A percentile compares a stretch with the other conserved stretches of the same genome.
phyloP scores from a whole-genome alignment of 2,329 filamentous ascomycete species.

The Laburnicola sp. region DNA sequence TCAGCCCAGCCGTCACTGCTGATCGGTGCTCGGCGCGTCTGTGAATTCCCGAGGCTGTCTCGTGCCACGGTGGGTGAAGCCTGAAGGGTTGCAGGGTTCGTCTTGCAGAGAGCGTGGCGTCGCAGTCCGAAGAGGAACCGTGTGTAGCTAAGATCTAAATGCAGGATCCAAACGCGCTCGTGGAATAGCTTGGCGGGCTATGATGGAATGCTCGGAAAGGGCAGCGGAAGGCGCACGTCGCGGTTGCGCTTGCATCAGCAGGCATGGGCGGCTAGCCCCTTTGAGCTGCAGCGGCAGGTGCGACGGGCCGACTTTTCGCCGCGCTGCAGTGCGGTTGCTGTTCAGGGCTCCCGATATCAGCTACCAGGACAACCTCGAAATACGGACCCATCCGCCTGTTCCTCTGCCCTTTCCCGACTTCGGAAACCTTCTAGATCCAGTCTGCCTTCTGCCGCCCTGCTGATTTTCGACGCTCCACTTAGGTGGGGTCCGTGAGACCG shows the following conservation, averaged over 20 bases:
- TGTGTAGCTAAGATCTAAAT: not conserved
- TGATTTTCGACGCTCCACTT: slow-evolving; percentile 30
- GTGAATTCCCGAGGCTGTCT: slow-evolving; percentile 1
- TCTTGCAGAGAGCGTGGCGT: not conserved
- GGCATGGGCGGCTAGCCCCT: not conserved
- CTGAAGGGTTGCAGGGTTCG: not conserved
- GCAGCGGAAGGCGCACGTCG: not conserved
- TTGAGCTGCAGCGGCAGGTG: not conserved
- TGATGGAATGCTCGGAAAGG: slow-evolving; percentile 13
- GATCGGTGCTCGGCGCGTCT: slow-evolving; percentile 18
- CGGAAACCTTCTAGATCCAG: slow-evolving; percentile 1
- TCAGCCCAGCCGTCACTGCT: slow-evolving; percentile 24
- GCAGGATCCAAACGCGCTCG: not conserved
- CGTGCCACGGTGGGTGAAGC: slow-evolving; percentile 6
- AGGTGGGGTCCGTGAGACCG: slow-evolving; percentile 55
- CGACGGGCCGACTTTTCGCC: slow-evolving; percentile 5
- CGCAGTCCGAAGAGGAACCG: slow-evolving; percentile 1
- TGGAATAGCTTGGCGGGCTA: not conserved
- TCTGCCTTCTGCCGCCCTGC: slow-evolving; percentile 12
- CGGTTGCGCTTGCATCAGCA: not conserved
- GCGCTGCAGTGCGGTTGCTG: slow-evolving; percentile 9
- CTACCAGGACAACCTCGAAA: slow-evolving; percentile 1
- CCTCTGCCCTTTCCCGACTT: not conserved
- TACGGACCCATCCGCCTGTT: not conserved
- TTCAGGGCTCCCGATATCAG: slow-evolving; percentile 8